phyloP scores from a whole-genome alignment of 176 grass and related monocot genomes.

The Rhipidocladum racemiflorum region DNA sequence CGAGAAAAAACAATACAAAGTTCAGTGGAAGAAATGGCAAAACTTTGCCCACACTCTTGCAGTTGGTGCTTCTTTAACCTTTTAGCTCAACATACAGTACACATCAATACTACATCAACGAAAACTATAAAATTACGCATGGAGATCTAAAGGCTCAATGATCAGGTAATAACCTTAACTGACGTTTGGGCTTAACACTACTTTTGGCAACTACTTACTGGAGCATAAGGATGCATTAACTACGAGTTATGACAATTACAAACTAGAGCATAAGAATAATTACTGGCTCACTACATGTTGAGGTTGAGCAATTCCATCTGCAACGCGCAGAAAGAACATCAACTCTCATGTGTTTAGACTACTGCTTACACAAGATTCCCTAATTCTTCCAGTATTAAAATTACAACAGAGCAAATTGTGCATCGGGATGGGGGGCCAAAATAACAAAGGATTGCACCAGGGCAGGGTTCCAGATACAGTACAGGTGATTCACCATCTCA shows the following conservation, averaged over 20 bases:
- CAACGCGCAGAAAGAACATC: neutral
- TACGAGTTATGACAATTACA: neutral
- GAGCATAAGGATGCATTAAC: neutral
- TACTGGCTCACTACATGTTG: neutral
- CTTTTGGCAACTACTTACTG: neutral
- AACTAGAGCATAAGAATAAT: neutral
- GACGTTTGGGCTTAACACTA: neutral
- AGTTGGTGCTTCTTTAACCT: neutral
- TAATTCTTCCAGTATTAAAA: neutral
- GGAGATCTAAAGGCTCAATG: neutral
- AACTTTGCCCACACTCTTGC: neutral
- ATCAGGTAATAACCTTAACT: neutral
- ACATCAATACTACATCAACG: neutral
- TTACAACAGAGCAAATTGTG: slow-evolving; percentile 12
- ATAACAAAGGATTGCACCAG: neutral
- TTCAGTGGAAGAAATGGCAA: neutral
- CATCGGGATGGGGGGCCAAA: neutral
- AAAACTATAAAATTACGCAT: neutral
- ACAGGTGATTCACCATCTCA: neutral
- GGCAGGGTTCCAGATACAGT: neutral
- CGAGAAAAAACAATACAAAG: too few relatives aligned
- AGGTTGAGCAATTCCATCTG: neutral
- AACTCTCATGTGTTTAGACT: neutral
- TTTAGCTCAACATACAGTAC: neutral
- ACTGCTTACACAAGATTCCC: slow-evolving; percentile 14